phyloP scores from a whole-genome alignment of 495 filamentous ascomycete genomes.

The Penicillium longicatenatum region DNA sequence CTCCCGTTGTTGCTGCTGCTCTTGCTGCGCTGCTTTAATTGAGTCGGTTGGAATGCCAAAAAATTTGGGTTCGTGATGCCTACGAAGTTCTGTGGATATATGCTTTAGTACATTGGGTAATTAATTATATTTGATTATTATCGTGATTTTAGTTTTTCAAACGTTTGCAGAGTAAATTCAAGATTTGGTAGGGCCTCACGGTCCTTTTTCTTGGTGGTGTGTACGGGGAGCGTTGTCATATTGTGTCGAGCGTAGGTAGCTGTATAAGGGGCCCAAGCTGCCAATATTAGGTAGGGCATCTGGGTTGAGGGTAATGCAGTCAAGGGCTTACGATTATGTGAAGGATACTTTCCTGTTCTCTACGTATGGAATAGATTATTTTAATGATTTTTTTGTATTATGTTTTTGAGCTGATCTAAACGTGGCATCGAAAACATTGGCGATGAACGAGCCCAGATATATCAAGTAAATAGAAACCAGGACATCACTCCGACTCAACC shows the following conservation, averaged over 20 bases:
- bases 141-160: too few species aligned
- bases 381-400: constrained; percentile 18
- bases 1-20: constrained; percentile 25
- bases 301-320: too few species aligned
- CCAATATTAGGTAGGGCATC: too few species aligned
- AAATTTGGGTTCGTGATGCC: background rate
- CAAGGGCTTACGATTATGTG: too few species aligned
- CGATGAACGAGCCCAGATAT: background rate
- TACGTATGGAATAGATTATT: constrained; percentile 3
- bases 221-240: too few species aligned
- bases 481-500: background rate
- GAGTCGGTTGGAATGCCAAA: background rate
- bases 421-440: background rate
- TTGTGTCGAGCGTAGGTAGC: too few species aligned
- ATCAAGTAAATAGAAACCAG: background rate
- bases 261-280: too few species aligned
- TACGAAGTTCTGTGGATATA: background rate
- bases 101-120: background rate
- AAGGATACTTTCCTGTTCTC: background rate
- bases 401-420: background rate
- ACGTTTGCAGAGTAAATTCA: too few species aligned
- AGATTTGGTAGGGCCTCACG: too few species aligned
- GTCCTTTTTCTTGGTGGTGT: too few species aligned
- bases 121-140: background rate
- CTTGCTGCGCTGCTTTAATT: constrained; percentile 22